Base-by-base conservation (phyloP, 2,329 filamentous ascomycete genomes). In the Mycocentrospora acerina region DNA sequence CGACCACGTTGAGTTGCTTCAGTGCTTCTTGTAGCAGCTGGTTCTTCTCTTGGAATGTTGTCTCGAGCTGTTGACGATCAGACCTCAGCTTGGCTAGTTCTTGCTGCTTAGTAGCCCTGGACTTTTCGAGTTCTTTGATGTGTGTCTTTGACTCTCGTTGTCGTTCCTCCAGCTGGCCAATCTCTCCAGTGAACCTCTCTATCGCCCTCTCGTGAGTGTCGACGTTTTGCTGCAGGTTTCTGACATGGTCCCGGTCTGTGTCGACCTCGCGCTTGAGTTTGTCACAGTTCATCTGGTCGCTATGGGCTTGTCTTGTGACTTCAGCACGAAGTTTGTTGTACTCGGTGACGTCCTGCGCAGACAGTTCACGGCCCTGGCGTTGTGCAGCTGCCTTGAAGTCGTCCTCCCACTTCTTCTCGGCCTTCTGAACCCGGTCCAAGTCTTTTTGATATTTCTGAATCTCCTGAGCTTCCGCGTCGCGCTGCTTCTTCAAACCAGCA, bases 101-200 rank as follows among this genome's bases (percentile, higher is more conserved):
- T 62, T 91, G 94, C 71, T 95, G 95, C 73, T 95, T 97, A 16
- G 74, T 71, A 19, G 90, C 85, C 33, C 95, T 87, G n/a, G 93
- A 86, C 45, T 81, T 78, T 7, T 81, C 78, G n/a, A 86, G 78
- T 31, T 86, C 76, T 50, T 85, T 84, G 42, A 85, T 79, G 4
- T 75, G 73, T 9, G 76, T 71, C 42, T 86, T 81, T 10, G 83
- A 78, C 4, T 79, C 70, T 26, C 78, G 72, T 55, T 81, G 86
- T 40, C 87, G 82, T 55, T 89, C 83, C 43, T 79, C 76, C 44
- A 94, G 80, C 12, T 78, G 79, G 26, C 76, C 70, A 12, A 90
- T 72, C 46, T 96, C 90, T 4, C 78, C 76, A 45, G 88, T 81
- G 4, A 93, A 74, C 49, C 85, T 89, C 46, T 87, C 81, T 10